Evolutionary conservation across 1,284 basidiomycete genomes (phyloP).

Genomic region (Boletus hoseneyae): DNA sequence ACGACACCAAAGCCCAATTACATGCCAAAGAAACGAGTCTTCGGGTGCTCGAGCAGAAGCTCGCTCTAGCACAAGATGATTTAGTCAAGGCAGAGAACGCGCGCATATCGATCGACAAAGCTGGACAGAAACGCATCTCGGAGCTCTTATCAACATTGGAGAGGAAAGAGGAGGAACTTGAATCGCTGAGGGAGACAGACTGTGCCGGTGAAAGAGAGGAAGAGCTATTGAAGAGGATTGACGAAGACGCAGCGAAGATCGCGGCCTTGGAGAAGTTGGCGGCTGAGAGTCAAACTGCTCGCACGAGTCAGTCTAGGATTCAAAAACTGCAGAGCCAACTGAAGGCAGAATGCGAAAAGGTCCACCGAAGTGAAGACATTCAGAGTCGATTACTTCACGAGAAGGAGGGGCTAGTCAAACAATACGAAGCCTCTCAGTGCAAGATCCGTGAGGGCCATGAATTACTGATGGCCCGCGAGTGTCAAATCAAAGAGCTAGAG

Average conservation of each 20-base stretch:
- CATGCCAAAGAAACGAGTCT: slow-evolving; percentile 45
- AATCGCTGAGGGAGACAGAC: slow-evolving; percentile 38
- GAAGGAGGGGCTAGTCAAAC: slow-evolving; percentile 25
- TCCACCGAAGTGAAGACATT: slow-evolving; percentile 36
- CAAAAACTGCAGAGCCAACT: slow-evolving; percentile 42
- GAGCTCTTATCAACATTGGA: slow-evolving; percentile 45
- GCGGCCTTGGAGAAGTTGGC: slow-evolving; percentile 46
- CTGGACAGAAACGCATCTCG: slow-evolving; percentile 39
- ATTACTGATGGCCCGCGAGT: slow-evolving; percentile 19
- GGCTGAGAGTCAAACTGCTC: slow-evolving; percentile 35
- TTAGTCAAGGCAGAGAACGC: slow-evolving; percentile 57
- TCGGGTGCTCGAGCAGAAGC: slow-evolving; percentile 41
- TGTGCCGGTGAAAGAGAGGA: slow-evolving; percentile 45
- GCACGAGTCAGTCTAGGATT: slow-evolving; percentile 38
- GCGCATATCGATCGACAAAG: slow-evolving; percentile 51
- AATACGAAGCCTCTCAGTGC: slow-evolving; percentile 12
- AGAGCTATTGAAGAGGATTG: slow-evolving; percentile 56
- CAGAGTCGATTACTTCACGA: slow-evolving; percentile 29
- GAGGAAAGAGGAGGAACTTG: slow-evolving; percentile 57
- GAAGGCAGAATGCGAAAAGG: slow-evolving; percentile 40
- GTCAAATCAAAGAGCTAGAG: slow-evolving; percentile 25
- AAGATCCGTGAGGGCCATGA: slow-evolving; percentile 14
- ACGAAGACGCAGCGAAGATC: slow-evolving; percentile 64
- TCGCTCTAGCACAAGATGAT: slow-evolving; percentile 45
- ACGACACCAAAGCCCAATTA: slow-evolving; percentile 42